Percentiles rank a stretch among this genome's conserved stretches.
Conservation (phyloP, 306 rosid species). For the Pterocarpus santalinus region DNA sequence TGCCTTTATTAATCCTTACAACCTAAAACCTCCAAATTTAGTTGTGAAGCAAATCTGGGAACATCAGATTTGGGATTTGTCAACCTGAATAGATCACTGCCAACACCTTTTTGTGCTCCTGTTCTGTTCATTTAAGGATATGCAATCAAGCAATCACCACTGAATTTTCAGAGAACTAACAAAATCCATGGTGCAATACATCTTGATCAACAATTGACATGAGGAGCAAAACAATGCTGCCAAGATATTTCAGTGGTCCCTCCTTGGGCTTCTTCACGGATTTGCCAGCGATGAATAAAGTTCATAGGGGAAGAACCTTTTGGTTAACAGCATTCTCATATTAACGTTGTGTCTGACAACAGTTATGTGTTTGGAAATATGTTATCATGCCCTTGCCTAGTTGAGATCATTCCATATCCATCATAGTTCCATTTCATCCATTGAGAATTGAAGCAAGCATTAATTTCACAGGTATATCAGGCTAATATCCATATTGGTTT, state of each 20-base stretch:
- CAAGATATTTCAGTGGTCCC: background rate
- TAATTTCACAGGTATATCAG: conserved; percentile 14
- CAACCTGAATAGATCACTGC: background rate
- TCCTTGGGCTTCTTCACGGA: conserved; percentile 5
- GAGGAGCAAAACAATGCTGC: conserved; percentile 12
- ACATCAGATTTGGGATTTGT: background rate
- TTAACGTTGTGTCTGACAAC: background rate
- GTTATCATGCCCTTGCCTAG: conserved; percentile 15
- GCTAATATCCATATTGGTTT: background rate
- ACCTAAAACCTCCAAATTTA: background rate
- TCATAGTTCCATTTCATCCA: conserved; percentile 14
- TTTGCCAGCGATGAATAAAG: background rate
- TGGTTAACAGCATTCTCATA: background rate
- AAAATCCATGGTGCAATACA: background rate
- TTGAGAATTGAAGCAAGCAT: conserved; percentile 1
- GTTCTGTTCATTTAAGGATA: background rate
- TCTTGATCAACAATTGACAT: background rate
- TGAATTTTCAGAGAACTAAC: conserved; percentile 22
- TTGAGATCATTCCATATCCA: background rate
- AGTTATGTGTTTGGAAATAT: conserved; percentile 17
- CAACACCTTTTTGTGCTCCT: background rate
- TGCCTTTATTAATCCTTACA: background rate
- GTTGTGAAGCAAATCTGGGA: background rate
- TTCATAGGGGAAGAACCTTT: background rate
- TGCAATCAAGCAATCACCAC: background rate